Base-by-base conservation (phyloP, 306 rosid genomes). In the Vigna trinervia region DNA sequence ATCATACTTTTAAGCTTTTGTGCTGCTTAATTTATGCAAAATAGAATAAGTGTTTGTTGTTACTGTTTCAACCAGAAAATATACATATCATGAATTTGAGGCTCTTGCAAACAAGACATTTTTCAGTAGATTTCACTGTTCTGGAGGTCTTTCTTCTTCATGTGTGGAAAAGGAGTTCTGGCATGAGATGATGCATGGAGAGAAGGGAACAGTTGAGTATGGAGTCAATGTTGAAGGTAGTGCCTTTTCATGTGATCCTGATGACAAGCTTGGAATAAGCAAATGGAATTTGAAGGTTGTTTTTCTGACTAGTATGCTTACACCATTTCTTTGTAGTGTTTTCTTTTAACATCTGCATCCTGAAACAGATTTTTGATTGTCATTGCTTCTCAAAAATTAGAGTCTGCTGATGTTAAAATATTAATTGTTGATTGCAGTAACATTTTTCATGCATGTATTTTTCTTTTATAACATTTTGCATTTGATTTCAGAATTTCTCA, bases 171-270 rank as follows among this genome's bases (percentile, higher is more conserved):
- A 82, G 64, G 73, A 46, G 30, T 85, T 85, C 80, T 82, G 88
- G 88, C 23, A 59, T 17, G 86, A 71, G 60, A 70, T 85, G 84
- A 63, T 13, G 1, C 74, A 58, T 66, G 86, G 84, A 71, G 54
- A 71, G 71, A 75, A 34, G 14, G 73, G 77, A 59, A 66, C 80
- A 9, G 84, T 79, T 20, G 86, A 85, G 10, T 82, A 82, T 71
- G 88, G 86, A 59, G 80, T 85, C 70, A 85, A 79, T 56, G 48
- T 85, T 59, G 86, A 85, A 26, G 84, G 86, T 12, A 82, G 86
- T 79, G 84, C 76, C 12, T 82, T 85, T 60, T 85, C 88, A 82
- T 48, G 78, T 79, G 84, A 85, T 52, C 82, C 86, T 65, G 0
- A 66, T 65, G 86, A 85, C 64, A 73, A 46, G 48, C 88, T 78